Evolutionary conservation across 805 yeast genomes (phyloP), one percentile per base, ranked within the genome.

Genomic region (Starmerella apicola): DNA sequence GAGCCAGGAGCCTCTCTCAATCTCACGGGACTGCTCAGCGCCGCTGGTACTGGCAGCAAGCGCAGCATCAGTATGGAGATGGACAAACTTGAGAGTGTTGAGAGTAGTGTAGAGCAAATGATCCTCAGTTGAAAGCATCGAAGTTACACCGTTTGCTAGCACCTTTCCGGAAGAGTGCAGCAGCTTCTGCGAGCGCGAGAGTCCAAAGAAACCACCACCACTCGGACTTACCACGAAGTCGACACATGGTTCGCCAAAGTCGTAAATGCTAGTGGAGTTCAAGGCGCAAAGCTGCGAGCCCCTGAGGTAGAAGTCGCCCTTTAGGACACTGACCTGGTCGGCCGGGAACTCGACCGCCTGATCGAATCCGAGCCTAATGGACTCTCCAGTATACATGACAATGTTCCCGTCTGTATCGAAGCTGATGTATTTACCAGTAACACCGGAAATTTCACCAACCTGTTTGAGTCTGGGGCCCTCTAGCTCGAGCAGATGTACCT

Each of bases 1-100:
- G 35, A 91, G 60, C n/a, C 81, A 51, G 0, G 96, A 84, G 1
- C 98, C 97, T 49, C 95, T 70, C 61, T 91, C 99, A 39, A 91
- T 78, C 43, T 78, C 74, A 52, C 99, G 74, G 13, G 79, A 70
- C 61, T 96, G 74, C 62, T 88, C 98, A 58, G 84, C 95, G 16
- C 54, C 13, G 31, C 32, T 19, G 18, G 29, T 3, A 15, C 15
- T 15, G 33, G 22, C 4, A 13, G n/a, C 1, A 20, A 13, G 59
- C n/a, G 46, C 42, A 3, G 52, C 39, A 9, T 60, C 52, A 2
- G 30, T 10, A 7, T 10, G 30, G 52, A 86, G 63, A 59, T 85
- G 96, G 32, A 82, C 70, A 52, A 88, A 84, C 55, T 84, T 79
- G 44, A 91, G 66, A 46, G 74, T 74, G 45, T 84, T 81, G 48